Base-by-base conservation (phyloP, 2,329 filamentous ascomycete species). In the Aureobasidium sp. region DNA sequence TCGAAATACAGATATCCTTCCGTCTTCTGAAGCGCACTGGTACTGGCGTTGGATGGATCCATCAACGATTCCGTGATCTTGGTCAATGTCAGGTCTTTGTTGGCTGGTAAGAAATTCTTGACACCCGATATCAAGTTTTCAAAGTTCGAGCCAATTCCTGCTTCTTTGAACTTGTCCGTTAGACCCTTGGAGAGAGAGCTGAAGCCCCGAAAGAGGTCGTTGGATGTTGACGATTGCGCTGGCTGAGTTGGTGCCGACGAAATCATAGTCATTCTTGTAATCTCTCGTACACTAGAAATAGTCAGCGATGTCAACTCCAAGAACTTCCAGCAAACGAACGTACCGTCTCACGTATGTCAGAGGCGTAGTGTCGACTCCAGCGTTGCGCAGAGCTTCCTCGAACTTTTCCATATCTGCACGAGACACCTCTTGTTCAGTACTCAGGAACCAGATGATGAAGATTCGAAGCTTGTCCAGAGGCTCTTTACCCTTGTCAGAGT, bases 51-150 rank as follows among this genome's bases (percentile, higher is more conserved):
- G 40, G 88, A 80, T 0, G 93, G 93, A 64, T 98, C 93, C 91
- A 98, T 98, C 63, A 98, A 85, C 1, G 89, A 95, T 69, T 98
- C 93, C 35, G 93, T 91, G 65, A 98, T 96, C 71, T 97, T 97
- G 54, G 94, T 98, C 50, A 98, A 81, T 0, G 93, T 97, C 8
- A 97, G 79, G 66, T 98, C 94, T 62, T 90, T 89, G 72, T 98
- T 94, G 12, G 83, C 88, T 0, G 94, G 93, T n/a, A 98, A 74
- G 71, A 98, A 95, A 71, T 95, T 97, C 73, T 97, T 98, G 65
- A 98, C 91, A 38, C 91, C 91, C 5, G 89, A 91, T 57, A 97
- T 90, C 38, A 98, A 80, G 25, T 86, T 91, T 68, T 97, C 93
- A 64, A 98, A 88, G 67, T 97, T 97, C 51, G 84, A 81, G 44